Conservation (phyloP, 345 rosid species). For the Cochlearia excelsa region DNA sequence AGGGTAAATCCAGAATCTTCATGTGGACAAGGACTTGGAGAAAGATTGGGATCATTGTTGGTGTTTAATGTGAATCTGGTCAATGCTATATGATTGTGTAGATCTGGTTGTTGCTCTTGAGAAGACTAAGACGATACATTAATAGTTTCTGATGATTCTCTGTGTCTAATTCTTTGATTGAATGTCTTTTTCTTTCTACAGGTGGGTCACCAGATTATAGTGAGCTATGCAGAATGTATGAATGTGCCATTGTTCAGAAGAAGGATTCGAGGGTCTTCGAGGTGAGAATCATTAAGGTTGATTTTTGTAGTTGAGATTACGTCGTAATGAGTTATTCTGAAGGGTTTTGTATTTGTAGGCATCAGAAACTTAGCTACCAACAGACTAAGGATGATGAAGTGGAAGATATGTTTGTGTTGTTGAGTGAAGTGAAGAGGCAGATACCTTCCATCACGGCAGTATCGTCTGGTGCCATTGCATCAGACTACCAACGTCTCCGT, state of each 20-base stretch:
- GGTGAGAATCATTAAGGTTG: conserved; percentile 47
- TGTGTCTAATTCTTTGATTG: conserved; percentile 4
- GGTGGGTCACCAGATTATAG: conserved; percentile 95
- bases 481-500: conserved; percentile 89
- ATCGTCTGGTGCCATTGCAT: conserved; percentile 96
- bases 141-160: too few relatives aligned
- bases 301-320: conserved; percentile 15
- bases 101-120: neutral
- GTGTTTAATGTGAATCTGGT: conserved; percentile 16
- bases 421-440: conserved; percentile 76
- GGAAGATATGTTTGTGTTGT: conserved; percentile 80
- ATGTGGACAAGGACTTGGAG: neutral
- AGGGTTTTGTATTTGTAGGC: conserved; percentile 40
- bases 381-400: conserved; percentile 83
- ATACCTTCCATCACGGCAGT: conserved; percentile 80
- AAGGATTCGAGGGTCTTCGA: conserved; percentile 74
- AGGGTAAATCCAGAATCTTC: neutral
- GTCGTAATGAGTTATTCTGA: neutral
- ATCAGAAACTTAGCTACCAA: conserved; percentile 68
- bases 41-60: neutral
- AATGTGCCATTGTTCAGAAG: conserved; percentile 80
- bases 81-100: conserved; percentile 1
- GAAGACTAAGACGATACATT: neutral
- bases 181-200: conserved; percentile 26
- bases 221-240: conserved; percentile 84